Conservation (phyloP, 2,329 filamentous ascomycete genomes). For the Phoma sp. region DNA sequence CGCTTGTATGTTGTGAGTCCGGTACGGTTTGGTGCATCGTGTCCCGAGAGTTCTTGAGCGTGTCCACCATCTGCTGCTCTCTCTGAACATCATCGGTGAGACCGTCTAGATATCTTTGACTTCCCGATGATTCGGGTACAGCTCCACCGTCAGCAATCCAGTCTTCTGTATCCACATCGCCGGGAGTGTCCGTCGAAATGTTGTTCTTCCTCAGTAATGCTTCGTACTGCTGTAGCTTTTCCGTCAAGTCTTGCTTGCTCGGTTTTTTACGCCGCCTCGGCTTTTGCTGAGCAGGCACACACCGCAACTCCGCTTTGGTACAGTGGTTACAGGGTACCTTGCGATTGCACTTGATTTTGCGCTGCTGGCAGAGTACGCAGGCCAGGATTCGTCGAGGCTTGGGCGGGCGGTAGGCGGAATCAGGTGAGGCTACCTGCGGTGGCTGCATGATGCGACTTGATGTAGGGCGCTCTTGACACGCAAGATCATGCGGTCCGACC, state of each 20-base stretch:
- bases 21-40: constrained; percentile 33
- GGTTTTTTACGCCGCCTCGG: constrained; percentile 67
- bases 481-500: too few relatives aligned
- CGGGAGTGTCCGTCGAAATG: constrained; percentile 68
- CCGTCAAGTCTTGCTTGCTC: constrained; percentile 72
- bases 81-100: too few relatives aligned
- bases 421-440: too few relatives aligned
- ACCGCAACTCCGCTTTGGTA: constrained; percentile 34
- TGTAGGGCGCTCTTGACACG: too few relatives aligned
- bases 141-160: constrained; percentile 4
- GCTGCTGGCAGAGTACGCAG: constrained; percentile 73
- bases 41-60: constrained; percentile 29
- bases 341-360: constrained; percentile 50
- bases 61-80: not conserved
- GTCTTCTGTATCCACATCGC: not conserved
- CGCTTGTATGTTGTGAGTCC: not conserved
- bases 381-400: constrained; percentile 54
- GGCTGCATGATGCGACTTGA: too few relatives aligned
- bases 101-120: too few relatives aligned
- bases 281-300: constrained; percentile 53
- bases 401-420: constrained; percentile 11
- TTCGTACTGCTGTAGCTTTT: constrained; percentile 74
- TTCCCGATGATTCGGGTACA: constrained; percentile 19
- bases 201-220: constrained; percentile 68
- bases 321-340: constrained; percentile 46